Evolutionary conservation across 1,284 basidiomycete genomes (phyloP).

Genomic region (Boletellus deceptivus): DNA sequence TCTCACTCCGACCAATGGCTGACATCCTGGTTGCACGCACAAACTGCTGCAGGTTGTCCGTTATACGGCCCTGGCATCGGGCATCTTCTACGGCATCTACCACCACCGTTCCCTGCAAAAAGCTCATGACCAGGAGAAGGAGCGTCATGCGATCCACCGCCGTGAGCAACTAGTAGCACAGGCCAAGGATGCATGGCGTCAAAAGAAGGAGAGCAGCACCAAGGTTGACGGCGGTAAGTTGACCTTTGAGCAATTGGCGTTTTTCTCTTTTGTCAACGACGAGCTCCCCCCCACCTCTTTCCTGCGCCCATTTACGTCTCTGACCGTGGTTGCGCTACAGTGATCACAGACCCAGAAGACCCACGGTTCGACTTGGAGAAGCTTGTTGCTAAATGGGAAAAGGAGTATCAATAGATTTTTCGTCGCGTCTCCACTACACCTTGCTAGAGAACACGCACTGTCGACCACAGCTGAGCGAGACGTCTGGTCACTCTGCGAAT

Average conservation of each 20-base stretch:
- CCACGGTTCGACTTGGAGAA: constrained; percentile 97
- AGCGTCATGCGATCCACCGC: constrained; percentile 66
- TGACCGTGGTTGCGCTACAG: constrained; percentile 41
- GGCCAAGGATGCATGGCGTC: constrained; percentile 90
- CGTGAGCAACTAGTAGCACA: constrained; percentile 79
- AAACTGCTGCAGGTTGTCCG: constrained; percentile 75
- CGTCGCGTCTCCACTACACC: constrained; percentile 24
- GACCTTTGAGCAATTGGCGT: constrained; percentile 1
- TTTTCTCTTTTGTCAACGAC: not conserved
- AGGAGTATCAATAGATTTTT: constrained; percentile 46
- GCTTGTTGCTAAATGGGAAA: constrained; percentile 76
- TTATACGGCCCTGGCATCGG: constrained; percentile 88
- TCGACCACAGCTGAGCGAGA: constrained; percentile 13
- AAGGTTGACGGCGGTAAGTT: constrained; percentile 55
- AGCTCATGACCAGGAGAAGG: constrained; percentile 70
- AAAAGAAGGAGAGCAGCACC: constrained; percentile 53
- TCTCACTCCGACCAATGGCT: constrained; percentile 15
- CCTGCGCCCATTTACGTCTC: not conserved
- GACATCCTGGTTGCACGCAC: constrained; percentile 4
- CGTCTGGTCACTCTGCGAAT: not conserved
- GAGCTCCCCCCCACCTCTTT: not conserved
- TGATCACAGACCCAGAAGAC: constrained; percentile 91
- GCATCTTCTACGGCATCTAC: constrained; percentile 90
- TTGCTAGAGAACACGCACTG: constrained; percentile 24
- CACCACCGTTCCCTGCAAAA: constrained; percentile 91